phyloP scores from a whole-genome alignment of 192 early-diverging fungal species.

The Backusella australiensis region DNA sequence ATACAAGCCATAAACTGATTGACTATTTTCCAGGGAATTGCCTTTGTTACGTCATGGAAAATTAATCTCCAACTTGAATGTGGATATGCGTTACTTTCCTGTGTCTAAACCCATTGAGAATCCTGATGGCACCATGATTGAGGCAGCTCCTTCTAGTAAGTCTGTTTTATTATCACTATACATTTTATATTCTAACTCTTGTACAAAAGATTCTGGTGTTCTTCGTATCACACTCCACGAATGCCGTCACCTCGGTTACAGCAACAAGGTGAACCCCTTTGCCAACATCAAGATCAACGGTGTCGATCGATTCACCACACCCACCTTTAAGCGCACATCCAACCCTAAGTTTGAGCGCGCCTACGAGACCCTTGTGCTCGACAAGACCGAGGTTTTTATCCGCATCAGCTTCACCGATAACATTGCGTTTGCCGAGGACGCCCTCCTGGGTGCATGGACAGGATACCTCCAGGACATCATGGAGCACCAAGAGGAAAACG shows the following conservation, averaged over 20 bases:
- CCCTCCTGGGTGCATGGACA: conserved; percentile 33
- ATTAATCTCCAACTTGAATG: conserved; percentile 25
- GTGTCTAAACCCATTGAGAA: conserved; percentile 37
- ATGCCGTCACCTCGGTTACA: conserved; percentile 46
- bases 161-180: not conserved
- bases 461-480: conserved; percentile 39
- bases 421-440: conserved; percentile 43
- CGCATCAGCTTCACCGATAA: conserved; percentile 60
- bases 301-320: conserved; percentile 47
- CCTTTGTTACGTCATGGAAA: conserved; percentile 30
- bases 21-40: conserved; percentile 15
- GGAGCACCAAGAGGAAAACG: conserved; percentile 15
- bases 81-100: conserved; percentile 40
- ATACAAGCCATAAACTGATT: too few relatives aligned
- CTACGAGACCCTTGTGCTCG: conserved; percentile 64
- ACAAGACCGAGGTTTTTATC: conserved; percentile 54
- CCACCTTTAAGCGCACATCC: conserved; percentile 62
- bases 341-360: conserved; percentile 75
- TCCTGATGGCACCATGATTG: conserved; percentile 40
- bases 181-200: too few relatives aligned
- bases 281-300: conserved; percentile 50
- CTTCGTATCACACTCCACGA: conserved; percentile 59
- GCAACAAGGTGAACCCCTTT: conserved; percentile 39
- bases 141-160: conserved; percentile 53
- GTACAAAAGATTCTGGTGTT: conserved; percentile 47